These are phyloP conservation scores for Trichoderma atrobrunneum DNA, from an alignment of 2,329 filamentous ascomycete species.

Conservation along the genomic window DNA sequence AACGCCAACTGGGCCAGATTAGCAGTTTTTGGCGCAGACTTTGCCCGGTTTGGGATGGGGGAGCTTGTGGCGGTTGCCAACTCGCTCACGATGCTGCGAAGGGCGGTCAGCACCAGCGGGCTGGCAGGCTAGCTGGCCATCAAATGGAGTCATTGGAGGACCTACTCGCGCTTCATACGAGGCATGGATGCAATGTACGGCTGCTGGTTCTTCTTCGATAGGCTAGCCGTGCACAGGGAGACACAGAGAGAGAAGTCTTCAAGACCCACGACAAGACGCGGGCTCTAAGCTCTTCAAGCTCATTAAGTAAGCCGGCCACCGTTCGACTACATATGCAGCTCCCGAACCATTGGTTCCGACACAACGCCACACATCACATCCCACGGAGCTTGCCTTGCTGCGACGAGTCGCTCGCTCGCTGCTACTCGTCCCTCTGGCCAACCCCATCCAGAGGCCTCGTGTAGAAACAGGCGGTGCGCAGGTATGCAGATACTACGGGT, in stretches of 20 bases:
- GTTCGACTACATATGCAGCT: neutral
- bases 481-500: constrained; percentile 6
- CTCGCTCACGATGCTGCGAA: constrained; percentile 15
- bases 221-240: neutral
- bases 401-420: neutral
- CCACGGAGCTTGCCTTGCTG: neutral
- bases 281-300: neutral
- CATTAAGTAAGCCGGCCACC: neutral
- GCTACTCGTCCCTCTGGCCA: neutral
- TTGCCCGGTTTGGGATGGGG: constrained; percentile 15
- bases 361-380: neutral
- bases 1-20: constrained; percentile 17
- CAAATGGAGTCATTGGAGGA: neutral
- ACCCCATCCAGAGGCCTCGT: neutral
- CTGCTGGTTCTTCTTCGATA: neutral
- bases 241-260: neutral
- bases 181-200: neutral
- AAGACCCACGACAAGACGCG: neutral
- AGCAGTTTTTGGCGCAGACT: constrained; percentile 3
- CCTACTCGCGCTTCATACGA: neutral
- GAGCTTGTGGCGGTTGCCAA: constrained; percentile 14
- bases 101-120: constrained; percentile 20
- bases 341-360: neutral
- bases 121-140: constrained; percentile 7
- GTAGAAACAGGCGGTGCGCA: constrained; percentile 13